A percentile compares a stretch with the other conserved stretches of the same genome.
These are phyloP conservation scores for Lunularia cruciata DNA, from an alignment of 225 moss, liverwort and hornwort species.

Conservation along the genomic window DNA sequence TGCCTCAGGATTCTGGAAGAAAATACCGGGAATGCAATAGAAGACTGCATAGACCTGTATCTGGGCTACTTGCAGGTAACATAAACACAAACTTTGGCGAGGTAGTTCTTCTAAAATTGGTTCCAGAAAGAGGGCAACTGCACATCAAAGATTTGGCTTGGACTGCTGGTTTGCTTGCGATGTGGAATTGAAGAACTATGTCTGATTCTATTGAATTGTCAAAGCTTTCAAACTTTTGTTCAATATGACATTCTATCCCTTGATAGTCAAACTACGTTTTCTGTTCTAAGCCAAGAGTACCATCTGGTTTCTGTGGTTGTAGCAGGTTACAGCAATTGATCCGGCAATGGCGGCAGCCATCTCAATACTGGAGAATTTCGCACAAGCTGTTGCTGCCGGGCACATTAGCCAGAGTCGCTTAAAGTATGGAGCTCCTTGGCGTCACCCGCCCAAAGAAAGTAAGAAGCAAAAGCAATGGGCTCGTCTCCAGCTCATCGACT, in stretches of 20 bases:
- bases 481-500: constrained; percentile 78
- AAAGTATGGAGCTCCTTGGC: constrained; percentile 83
- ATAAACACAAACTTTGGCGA: too few relatives aligned
- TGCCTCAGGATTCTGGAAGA: constrained; percentile 58
- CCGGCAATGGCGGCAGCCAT: constrained; percentile 72
- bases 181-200: too few relatives aligned
- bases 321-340: constrained; percentile 82
- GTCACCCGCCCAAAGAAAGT: constrained; percentile 49
- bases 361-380: constrained; percentile 62
- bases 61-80: constrained; percentile 84
- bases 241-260: too few relatives aligned
- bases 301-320: too few relatives aligned
- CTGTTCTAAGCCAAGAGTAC: too few relatives aligned
- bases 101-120: too few relatives aligned
- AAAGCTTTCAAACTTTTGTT: too few relatives aligned
- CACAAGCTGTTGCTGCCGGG: constrained; percentile 55
- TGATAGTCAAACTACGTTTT: too few relatives aligned
- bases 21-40: constrained; percentile 61
- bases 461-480: constrained; percentile 60
- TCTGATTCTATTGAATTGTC: too few relatives aligned
- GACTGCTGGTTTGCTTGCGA: too few relatives aligned
- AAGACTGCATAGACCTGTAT: constrained; percentile 91
- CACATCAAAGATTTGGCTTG: too few relatives aligned
- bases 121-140: too few relatives aligned
- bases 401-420: constrained; percentile 53